Evolutionary conservation across 768 basidiomycete species (phyloP).

Genomic region (Solioccasus polychromus): DNA sequence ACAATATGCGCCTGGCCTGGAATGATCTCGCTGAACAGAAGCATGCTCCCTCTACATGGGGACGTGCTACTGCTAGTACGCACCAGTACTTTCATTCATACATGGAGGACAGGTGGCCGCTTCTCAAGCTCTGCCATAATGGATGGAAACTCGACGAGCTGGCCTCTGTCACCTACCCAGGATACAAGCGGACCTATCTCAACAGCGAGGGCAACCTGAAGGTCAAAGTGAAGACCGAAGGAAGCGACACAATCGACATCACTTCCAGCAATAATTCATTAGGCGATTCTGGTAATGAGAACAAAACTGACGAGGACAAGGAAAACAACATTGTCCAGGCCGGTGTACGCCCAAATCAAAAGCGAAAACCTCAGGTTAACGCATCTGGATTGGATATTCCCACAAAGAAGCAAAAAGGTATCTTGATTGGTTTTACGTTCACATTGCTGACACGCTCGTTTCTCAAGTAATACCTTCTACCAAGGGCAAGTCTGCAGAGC

Average conservation of each 20-base stretch:
- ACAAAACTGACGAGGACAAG: no score
- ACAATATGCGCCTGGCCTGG: slow-evolving; percentile 2
- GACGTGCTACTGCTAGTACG: neutral
- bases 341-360: no score
- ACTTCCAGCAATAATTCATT: no score
- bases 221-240: neutral
- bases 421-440: no score
- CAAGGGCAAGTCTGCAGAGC: no score
- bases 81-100: neutral
- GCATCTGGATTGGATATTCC: no score
- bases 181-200: neutral
- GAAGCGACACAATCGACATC: neutral
- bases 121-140: slow-evolving; percentile 3
- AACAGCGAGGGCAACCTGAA: neutral
- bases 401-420: no score
- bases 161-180: neutral
- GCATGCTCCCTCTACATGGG: neutral
- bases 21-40: neutral
- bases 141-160: slow-evolving; percentile 6
- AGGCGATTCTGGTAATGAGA: no score
- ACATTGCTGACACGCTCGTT: no score
- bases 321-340: no score
- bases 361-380: no score
- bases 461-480: no score
- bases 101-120: neutral